A percentile compares a stretch with the other conserved stretches of the same genome.
These are phyloP conservation scores for Candida nanaspora DNA, from an alignment of 805 yeast species.

Conservation along the genomic window DNA sequence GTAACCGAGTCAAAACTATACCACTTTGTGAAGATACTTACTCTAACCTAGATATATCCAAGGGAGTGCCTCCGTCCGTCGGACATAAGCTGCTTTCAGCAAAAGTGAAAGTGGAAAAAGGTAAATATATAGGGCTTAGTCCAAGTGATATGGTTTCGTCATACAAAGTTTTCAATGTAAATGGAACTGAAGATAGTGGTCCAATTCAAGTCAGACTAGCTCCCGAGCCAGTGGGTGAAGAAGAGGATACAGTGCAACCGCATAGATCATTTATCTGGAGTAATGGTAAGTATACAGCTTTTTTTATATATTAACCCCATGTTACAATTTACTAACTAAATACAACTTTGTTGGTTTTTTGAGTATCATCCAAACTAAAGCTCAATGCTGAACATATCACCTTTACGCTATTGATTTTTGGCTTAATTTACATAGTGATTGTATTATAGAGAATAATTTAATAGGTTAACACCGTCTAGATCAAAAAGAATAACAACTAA, in stretches of 20 bases:
- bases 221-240: conserved; percentile 17
- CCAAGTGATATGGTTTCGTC: conserved; percentile 36
- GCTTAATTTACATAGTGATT: neutral
- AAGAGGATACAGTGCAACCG: no score
- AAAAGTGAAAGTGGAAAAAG: conserved; percentile 43
- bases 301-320: neutral
- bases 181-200: conserved; percentile 29
- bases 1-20: conserved; percentile 7
- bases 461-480: no score
- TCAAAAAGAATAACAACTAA: no score
- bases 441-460: neutral
- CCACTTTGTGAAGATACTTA: conserved; percentile 23
- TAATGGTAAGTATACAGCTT: conserved; percentile 14
- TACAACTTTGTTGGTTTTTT: neutral
- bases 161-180: conserved; percentile 33
- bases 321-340: neutral
- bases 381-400: neutral
- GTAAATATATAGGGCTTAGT: conserved; percentile 40
- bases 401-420: no score
- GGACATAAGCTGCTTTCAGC: conserved; percentile 37
- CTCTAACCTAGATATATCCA: conserved; percentile 33
- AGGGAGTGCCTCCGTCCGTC: conserved; percentile 36
- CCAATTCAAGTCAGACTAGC: conserved; percentile 17
- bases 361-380: neutral
- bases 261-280: conserved; percentile 8